These are phyloP conservation scores for Nicotiana knightiana DNA, from an alignment of 257 asterid genomes.

Conservation along the genomic window DNA sequence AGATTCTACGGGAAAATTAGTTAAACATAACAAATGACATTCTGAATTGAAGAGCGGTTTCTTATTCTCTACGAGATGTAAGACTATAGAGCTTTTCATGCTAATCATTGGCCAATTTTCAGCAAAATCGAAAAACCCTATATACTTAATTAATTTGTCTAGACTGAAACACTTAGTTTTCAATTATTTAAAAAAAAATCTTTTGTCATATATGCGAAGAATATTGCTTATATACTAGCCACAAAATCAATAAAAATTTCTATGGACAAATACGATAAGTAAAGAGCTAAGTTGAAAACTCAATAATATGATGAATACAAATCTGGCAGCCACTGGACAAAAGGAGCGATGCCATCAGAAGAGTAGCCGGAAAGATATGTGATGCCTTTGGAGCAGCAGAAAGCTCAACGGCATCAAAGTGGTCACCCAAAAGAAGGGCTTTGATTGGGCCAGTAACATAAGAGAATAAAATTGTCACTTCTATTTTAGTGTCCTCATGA, in stretches of 20 bases:
- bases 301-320: neutral
- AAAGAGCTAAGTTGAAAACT: neutral
- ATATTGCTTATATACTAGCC: neutral
- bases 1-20: neutral
- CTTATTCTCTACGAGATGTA: neutral
- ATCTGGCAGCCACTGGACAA: neutral
- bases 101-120: neutral
- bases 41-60: neutral
- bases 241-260: neutral
- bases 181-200: too few relatives aligned
- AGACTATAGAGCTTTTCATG: neutral
- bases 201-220: neutral
- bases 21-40: neutral
- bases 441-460: neutral
- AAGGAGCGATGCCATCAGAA: neutral
- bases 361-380: neutral
- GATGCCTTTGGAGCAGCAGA: constrained; percentile 2
- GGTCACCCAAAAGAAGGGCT: neutral
- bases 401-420: neutral
- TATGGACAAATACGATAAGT: neutral
- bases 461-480: neutral
- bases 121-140: neutral
- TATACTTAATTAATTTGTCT: neutral
- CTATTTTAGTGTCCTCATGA: neutral
- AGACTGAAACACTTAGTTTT: neutral